phyloP scores from a whole-genome alignment of 2,329 filamentous ascomycete genomes.

The Hypoxylon sp. region DNA sequence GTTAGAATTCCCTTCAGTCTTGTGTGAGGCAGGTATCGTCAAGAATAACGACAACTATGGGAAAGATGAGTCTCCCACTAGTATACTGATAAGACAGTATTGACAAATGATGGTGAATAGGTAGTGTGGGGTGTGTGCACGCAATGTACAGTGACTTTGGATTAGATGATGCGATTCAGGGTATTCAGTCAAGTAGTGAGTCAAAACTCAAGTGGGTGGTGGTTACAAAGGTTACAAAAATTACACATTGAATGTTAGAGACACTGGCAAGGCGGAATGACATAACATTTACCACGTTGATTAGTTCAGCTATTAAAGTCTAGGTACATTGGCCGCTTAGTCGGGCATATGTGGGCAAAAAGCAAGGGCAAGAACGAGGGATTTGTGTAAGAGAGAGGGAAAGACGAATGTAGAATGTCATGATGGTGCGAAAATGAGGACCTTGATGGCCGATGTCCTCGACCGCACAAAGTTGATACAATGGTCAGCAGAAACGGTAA shows the following conservation, averaged over 20 bases:
- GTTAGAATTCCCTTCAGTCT: constrained; percentile 13
- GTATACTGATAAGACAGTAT: constrained; percentile 17
- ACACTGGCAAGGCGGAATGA: constrained; percentile 25
- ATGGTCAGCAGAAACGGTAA: constrained; percentile 38
- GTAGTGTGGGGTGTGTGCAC: constrained; percentile 18
- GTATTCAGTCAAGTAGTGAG: constrained; percentile 8
- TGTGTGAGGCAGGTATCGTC: constrained; percentile 5
- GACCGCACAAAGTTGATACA: constrained; percentile 34
- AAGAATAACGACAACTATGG: not conserved
- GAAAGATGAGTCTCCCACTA: not conserved
- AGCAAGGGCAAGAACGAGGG: constrained; percentile 27
- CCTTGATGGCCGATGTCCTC: constrained; percentile 45
- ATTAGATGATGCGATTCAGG: constrained; percentile 18
- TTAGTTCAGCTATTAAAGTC: constrained; percentile 29
- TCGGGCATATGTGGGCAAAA: constrained; percentile 10
- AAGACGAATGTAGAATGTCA: constrained; percentile 34
- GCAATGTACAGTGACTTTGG: constrained; percentile 13
- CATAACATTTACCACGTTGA: constrained; percentile 25
- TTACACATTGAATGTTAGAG: constrained; percentile 5
- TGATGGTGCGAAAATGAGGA: constrained; percentile 41
- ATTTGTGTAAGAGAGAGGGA: constrained; percentile 12
- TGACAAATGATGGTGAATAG: constrained; percentile 5
- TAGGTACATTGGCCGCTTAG: constrained; percentile 9
- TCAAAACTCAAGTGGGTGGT: constrained; percentile 10
- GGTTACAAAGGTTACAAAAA: constrained; percentile 12